phyloP scores from a whole-genome alignment of 371 early-diverging fungal genomes.

The Sporodiniella umbellata region DNA sequence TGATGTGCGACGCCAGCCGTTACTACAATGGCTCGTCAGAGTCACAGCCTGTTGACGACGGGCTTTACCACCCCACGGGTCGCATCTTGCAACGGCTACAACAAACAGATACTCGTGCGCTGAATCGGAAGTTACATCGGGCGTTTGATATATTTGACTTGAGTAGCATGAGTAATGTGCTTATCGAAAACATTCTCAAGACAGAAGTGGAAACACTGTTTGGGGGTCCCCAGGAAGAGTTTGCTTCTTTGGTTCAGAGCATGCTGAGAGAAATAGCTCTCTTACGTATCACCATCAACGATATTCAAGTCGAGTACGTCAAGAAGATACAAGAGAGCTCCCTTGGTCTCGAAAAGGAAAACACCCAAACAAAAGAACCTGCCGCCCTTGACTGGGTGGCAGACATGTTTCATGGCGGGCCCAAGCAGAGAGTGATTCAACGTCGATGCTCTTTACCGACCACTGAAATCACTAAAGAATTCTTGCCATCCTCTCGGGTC shows the following conservation, averaged over 20 bases:
- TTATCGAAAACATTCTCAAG: conserved; percentile 61
- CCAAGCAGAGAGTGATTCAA: not conserved
- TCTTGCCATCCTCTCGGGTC: too few species aligned
- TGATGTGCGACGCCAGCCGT: too few species aligned
- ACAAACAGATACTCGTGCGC: conserved; percentile 55
- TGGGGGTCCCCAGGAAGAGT: conserved; percentile 32
- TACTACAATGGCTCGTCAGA: too few species aligned
- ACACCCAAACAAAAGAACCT: conserved; percentile 12
- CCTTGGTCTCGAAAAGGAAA: conserved; percentile 47
- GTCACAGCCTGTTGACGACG: too few species aligned
- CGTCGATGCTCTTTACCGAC: too few species aligned
- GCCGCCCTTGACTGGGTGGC: conserved; percentile 28
- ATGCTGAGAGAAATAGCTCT: conserved; percentile 63
- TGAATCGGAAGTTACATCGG: conserved; percentile 57
- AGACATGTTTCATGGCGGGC: conserved; percentile 17
- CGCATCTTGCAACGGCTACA: conserved; percentile 34
- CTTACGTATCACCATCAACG: conserved; percentile 65
- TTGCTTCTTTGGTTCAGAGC: conserved; percentile 39
- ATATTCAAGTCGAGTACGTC: conserved; percentile 65
- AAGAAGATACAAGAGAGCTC: conserved; percentile 61
- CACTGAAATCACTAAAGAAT: too few species aligned
- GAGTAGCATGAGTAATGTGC: conserved; percentile 69
- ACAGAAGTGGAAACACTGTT: conserved; percentile 62
- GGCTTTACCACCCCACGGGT: too few species aligned
- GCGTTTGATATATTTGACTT: conserved; percentile 72